Base-by-base conservation (phyloP, 306 rosid genomes). In the Corylus avellana region DNA sequence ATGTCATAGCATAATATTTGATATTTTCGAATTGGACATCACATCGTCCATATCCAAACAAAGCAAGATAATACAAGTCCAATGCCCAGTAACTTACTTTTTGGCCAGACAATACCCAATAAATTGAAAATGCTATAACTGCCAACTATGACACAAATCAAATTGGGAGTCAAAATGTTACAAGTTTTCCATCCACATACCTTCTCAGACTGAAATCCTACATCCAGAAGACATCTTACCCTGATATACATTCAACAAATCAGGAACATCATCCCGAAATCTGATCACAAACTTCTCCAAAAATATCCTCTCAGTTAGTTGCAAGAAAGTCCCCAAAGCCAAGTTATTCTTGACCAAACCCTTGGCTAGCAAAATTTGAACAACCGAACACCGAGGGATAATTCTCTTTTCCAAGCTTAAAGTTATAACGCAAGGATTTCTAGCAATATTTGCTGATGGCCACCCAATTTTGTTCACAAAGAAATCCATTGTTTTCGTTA, bases 341-440 rank as follows among this genome's bases (percentile, higher is more conserved):
- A 82, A 53, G 35, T 25, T 49, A 14, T 79, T 63, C 78, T 71
- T 77, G 0, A 72, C 4, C 81, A 81, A 70, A 66, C 80, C 84
- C 68, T 39, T 77, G 16, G 55, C n/a, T 35, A 62, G 66, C 32
- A 88, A 77, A 70, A 75, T 7, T 42, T 80, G 61, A 57, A 88
- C 3, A 50, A 88, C 87, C 1, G 87, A 79, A 56, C 78, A 85
- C 76, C 91, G 83, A 6, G 91, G 86, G 1, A 73, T 71, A 14
- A 83, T 13, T 13, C 75, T 75, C 70, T 70, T 83, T 84, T 88
- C 83, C 73, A 88, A 70, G 64, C 70, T 81, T 25, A 14, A 51
- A 27, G 8, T 4, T 10, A 83, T 20, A 57, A 83, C 4, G 4
- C 0, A 17, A 13, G 86, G 83, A 39, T 3, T 0, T 68, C 12